Base-by-base conservation (phyloP, 208 protist species). In the Trypanosoma rangeli region DNA sequence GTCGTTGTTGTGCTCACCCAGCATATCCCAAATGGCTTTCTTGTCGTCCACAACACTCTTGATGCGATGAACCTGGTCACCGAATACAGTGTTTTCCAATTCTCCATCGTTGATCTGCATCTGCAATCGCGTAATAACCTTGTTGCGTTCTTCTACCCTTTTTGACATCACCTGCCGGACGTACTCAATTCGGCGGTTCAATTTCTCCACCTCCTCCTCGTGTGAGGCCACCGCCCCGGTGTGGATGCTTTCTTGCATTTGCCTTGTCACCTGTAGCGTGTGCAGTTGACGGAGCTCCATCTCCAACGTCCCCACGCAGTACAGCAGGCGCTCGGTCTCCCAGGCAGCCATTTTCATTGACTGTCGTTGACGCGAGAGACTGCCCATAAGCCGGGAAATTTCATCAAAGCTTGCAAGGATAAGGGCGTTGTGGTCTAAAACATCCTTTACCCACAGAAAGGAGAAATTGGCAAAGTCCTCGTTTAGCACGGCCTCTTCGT, bases 211-310 rank as follows among this genome's bases (percentile, higher is more conserved):
- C 46, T 83, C 70, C 33, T 87, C 79, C 57, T 94, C 89, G 58
- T 84, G 83, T 44, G 84, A 84, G 46, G 78, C 57, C 5, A 76
- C 76, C 5, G 64, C 75, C 58, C 89, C 93, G n/a, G 90, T 92
- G 60, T 86, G 89, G 57, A 98, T 86, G 66, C 91, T 87, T 54
- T 97, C 90, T 83, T 98, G 97, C 85, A 98, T 97, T 55, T 89
- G 77, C 48, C 97, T 94, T 3, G 95, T 98, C 22, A 98, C 95
- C n/a, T 93, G 78, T 31, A 98, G 82, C 12, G 97, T 95, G 83
- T 98, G 97, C 55, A 97, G 80, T 55, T 94, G 86, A 39, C 90
- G 87, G 50, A 95, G 84, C 69, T 98, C 92, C 79, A 97, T 81
- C 68, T 96, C 76, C 44, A 94, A 68, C 35, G 87, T 90, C 20